These are phyloP conservation scores for Luvunga scandens DNA, from an alignment of 345 rosid genomes.

Conservation along the genomic window DNA sequence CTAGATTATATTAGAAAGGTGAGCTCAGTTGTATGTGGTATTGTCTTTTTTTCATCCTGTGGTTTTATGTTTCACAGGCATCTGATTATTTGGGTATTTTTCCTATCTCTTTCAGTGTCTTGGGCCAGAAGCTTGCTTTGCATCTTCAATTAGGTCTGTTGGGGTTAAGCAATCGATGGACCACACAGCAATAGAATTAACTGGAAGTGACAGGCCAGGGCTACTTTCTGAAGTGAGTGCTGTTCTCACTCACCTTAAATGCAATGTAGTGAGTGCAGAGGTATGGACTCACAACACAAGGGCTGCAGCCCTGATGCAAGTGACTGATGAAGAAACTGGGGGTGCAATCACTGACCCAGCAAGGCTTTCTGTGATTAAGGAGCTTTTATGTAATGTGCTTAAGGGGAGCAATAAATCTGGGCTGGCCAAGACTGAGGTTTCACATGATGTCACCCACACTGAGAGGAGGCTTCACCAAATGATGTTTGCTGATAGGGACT, in stretches of 20 bases:
- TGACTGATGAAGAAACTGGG: conserved; percentile 69
- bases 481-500: conserved; percentile 98
- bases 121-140: conserved; percentile 76
- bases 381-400: conserved; percentile 70
- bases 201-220: conserved; percentile 88
- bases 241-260: conserved; percentile 73
- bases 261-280: conserved; percentile 81
- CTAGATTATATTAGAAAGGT: conserved; percentile 80
- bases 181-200: conserved; percentile 79
- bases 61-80: neutral
- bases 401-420: conserved; percentile 68
- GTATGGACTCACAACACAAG: conserved; percentile 93
- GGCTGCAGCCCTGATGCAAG: conserved; percentile 91
- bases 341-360: conserved; percentile 63
- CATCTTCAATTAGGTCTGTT: conserved; percentile 63
- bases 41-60: neutral
- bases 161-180: conserved; percentile 69
- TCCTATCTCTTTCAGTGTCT: conserved; percentile 49
- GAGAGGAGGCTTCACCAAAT: conserved; percentile 96
- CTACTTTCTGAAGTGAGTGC: conserved; percentile 88
- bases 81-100: conserved; percentile 19
- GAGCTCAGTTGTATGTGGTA: conserved; percentile 21
- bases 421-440: conserved; percentile 67
- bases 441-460: conserved; percentile 60
- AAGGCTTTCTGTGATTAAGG: conserved; percentile 58